Conservation (phyloP, 345 rosid species). For the Fremontodendron californicum region DNA sequence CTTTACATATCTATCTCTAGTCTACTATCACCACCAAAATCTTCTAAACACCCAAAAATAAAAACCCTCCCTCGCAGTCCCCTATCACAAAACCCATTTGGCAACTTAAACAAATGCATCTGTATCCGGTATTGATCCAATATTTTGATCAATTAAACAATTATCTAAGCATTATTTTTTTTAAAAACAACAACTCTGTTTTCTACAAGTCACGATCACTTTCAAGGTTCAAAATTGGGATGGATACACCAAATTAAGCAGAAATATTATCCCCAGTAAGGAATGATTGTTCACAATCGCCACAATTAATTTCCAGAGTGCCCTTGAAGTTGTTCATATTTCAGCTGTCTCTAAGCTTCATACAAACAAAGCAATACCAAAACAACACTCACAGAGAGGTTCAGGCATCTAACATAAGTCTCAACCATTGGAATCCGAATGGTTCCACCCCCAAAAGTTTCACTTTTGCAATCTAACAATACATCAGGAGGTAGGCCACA, state of each 20-base stretch:
- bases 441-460: conserved; percentile 64
- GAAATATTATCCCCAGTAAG: conserved; percentile 67
- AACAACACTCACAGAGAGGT: conserved; percentile 89
- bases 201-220: neutral
- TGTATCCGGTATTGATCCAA: neutral
- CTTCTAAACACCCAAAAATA: too few species aligned
- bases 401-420: conserved; percentile 85
- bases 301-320: conserved; percentile 29
- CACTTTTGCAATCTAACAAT: conserved; percentile 57
- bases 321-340: conserved; percentile 62
- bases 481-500: conserved; percentile 82
- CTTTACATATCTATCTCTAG: too few species aligned
- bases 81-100: too few species aligned
- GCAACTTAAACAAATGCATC: neutral
- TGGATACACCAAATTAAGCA: conserved; percentile 30
- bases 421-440: conserved; percentile 90
- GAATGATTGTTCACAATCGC: conserved; percentile 29
- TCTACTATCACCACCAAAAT: too few species aligned
- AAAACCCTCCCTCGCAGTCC: too few species aligned
- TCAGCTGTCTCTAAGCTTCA: conserved; percentile 85
- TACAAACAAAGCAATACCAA: conserved; percentile 81
- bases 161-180: neutral
- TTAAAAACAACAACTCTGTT: neutral
- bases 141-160: neutral
- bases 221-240: neutral